Evolutionary conservation across 192 early-diverging fungal species (phyloP).

Genomic region (Rhizoclosmatium sp.): DNA sequence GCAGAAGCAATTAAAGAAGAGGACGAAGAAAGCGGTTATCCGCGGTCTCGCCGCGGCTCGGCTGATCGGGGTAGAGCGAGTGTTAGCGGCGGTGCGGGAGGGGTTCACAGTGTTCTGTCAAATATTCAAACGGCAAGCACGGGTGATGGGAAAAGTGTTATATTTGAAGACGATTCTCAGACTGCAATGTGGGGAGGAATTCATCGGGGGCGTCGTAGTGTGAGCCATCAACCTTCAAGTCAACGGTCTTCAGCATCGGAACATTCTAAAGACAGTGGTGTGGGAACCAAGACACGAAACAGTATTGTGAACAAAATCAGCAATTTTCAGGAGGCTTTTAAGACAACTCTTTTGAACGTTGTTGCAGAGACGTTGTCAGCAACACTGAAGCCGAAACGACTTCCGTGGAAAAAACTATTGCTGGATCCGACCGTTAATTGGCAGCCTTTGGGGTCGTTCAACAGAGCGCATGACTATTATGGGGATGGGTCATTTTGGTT

Average conservation of each 20-base stretch:
- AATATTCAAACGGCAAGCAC: not conserved
- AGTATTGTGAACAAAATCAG: too few relatives aligned
- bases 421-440: not conserved
- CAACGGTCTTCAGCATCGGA: not conserved
- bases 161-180: not conserved
- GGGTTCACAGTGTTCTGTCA: too few relatives aligned
- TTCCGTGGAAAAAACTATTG: slow-evolving; percentile 1
- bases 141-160: not conserved
- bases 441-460: slow-evolving; percentile 15
- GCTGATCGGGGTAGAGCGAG: not conserved
- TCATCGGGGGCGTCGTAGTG: not conserved
- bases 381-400: not conserved
- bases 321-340: not conserved
- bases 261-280: not conserved
- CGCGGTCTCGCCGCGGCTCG: not conserved
- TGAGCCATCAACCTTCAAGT: not conserved
- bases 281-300: too few relatives aligned
- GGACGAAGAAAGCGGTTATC: not conserved
- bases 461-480: slow-evolving; percentile 14
- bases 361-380: not conserved
- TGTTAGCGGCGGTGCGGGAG: too few relatives aligned
- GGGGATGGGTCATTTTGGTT: slow-evolving; percentile 28
- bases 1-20: not conserved
- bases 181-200: not conserved
- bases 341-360: not conserved